Conservation (phyloP, 495 filamentous ascomycete genomes). For the Aspergillus nanangensis region DNA sequence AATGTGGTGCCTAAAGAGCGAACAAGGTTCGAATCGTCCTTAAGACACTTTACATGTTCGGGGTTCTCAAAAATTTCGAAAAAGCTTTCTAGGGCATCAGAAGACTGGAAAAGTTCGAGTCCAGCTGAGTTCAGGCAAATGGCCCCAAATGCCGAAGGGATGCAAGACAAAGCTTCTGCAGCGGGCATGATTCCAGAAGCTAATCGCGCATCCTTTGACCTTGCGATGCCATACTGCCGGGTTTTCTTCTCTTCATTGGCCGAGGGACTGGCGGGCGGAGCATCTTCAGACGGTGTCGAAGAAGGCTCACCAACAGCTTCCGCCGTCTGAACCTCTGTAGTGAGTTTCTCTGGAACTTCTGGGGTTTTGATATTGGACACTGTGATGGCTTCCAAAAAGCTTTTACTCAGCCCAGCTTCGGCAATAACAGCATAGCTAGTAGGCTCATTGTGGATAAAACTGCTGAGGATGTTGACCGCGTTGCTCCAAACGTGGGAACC, state of each 20-base stretch:
- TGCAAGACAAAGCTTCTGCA: slow-evolving; percentile 76
- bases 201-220: slow-evolving; percentile 37
- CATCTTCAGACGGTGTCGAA: slow-evolving; percentile 8
- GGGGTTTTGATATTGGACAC: slow-evolving; percentile 34
- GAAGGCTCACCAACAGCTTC: slow-evolving; percentile 23
- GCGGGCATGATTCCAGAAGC: slow-evolving; percentile 78
- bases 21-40: slow-evolving; percentile 55
- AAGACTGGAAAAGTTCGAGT: slow-evolving; percentile 84
- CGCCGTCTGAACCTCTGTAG: slow-evolving; percentile 22
- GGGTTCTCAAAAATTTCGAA: slow-evolving; percentile 94
- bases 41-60: slow-evolving; percentile 78
- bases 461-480: slow-evolving; percentile 83
- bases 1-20: slow-evolving; percentile 71
- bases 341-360: slow-evolving; percentile 23
- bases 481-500: slow-evolving; percentile 93
- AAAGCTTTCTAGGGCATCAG: slow-evolving; percentile 75
- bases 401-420: slow-evolving; percentile 85
- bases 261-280: slow-evolving; percentile 12
- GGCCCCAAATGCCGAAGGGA: slow-evolving; percentile 85
- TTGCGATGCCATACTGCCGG: slow-evolving; percentile 30
- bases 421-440: slow-evolving; percentile 94
- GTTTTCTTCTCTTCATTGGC: slow-evolving; percentile 16
- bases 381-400: slow-evolving; percentile 77
- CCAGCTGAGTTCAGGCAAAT: slow-evolving; percentile 87
- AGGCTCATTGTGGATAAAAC: slow-evolving; percentile 98